Percentiles rank a stretch among this genome's conserved stretches.
Conservation (phyloP, 2,329 filamentous ascomycete genomes). For the Colletotrichum chlorophyti region DNA sequence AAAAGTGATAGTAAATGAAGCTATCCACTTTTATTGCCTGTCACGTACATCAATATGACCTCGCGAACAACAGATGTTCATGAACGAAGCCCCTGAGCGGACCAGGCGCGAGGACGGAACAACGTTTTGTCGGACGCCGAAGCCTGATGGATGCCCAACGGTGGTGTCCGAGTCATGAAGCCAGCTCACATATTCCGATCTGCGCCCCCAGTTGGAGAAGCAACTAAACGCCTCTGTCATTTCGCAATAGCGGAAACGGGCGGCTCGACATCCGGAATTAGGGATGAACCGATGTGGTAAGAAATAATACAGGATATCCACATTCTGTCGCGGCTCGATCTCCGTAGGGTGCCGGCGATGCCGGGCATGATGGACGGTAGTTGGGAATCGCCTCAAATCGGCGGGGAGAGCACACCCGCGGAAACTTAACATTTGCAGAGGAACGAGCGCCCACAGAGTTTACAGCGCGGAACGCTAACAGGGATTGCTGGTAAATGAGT, state of each 20-base stretch:
- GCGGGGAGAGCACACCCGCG: too few relatives aligned
- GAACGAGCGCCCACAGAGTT: too few relatives aligned
- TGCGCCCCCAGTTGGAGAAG: not conserved
- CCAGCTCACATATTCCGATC: conserved; percentile 13
- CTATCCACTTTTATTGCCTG: too few relatives aligned
- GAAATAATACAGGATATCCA: not conserved
- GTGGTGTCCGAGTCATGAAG: conserved; percentile 7
- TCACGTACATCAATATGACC: too few relatives aligned
- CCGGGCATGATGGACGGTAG: too few relatives aligned
- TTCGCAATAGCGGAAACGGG: conserved; percentile 11
- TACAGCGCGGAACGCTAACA: too few relatives aligned
- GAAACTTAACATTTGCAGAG: too few relatives aligned
- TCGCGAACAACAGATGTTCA: too few relatives aligned
- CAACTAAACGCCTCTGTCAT: not conserved
- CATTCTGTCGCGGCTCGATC: not conserved
- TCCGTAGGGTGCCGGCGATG: not conserved
- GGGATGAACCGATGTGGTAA: not conserved
- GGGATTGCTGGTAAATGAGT: too few relatives aligned
- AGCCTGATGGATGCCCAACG: too few relatives aligned
- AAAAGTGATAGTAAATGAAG: not conserved
- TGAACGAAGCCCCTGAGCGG: too few relatives aligned
- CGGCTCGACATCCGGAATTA: not conserved
- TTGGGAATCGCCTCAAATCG: too few relatives aligned
- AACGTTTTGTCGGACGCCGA: conserved; percentile 5
- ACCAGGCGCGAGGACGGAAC: not conserved